These are phyloP conservation scores for Epichloe festucae DNA, from an alignment of 2,329 filamentous ascomycete species.

Conservation along the genomic window DNA sequence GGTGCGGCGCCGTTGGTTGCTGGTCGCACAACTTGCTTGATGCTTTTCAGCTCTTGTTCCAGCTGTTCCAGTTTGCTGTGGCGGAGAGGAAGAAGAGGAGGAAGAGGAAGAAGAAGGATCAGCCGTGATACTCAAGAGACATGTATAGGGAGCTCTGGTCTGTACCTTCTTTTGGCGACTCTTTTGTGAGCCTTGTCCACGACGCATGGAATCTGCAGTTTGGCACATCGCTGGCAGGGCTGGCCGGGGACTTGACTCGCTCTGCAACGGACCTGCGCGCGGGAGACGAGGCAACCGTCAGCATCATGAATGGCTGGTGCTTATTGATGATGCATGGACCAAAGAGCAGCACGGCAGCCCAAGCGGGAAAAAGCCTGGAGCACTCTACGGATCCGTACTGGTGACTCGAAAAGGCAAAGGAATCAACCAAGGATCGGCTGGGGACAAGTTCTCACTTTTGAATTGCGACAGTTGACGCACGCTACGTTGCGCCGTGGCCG, in stretches of 20 bases:
- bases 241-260: constrained; percentile 24
- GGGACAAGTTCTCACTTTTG: constrained; percentile 20
- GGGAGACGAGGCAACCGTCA: neutral
- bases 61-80: constrained; percentile 41
- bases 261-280: constrained; percentile 30
- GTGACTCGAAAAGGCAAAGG: neutral
- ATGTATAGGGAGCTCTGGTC: neutral
- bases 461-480: constrained; percentile 26
- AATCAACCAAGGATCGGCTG: too few relatives aligned
- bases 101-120: too few relatives aligned
- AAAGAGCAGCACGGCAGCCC: too few relatives aligned
- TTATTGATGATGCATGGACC: too few relatives aligned
- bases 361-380: neutral
- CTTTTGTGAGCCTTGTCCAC: constrained; percentile 35
- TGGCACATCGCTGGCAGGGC: constrained; percentile 32
- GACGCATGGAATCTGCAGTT: constrained; percentile 29
- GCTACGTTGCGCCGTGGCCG: constrained; percentile 25
- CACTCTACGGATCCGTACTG: too few relatives aligned
- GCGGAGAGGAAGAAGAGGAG: neutral
- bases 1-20: constrained; percentile 9
- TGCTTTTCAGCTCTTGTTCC: constrained; percentile 39
- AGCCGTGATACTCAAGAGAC: too few relatives aligned
- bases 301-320: neutral
- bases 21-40: constrained; percentile 36
- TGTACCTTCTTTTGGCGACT: constrained; percentile 30